Evolutionary conservation across 257 asterid genomes (phyloP).

Genomic region (Fraxinus quadrangulata): DNA sequence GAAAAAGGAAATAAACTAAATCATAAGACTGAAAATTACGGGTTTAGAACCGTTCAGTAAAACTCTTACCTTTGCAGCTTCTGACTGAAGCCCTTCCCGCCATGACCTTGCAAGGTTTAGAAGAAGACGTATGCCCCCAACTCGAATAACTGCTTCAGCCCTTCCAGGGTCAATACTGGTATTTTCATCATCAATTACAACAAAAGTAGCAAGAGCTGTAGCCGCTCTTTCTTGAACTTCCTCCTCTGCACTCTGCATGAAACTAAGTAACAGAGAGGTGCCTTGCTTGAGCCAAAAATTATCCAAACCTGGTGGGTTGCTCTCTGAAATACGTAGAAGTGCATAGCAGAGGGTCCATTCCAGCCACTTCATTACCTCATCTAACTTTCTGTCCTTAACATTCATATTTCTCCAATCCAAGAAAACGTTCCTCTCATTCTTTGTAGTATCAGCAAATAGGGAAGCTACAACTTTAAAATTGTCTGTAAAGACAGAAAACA

Average conservation of each 20-base stretch:
- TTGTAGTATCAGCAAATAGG: constrained; percentile 53
- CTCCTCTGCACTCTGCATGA: constrained; percentile 71
- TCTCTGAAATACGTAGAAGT: constrained; percentile 77
- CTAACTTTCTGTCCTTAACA: constrained; percentile 45
- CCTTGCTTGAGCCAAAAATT: constrained; percentile 86
- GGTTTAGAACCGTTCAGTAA: background rate
- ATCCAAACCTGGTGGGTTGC: constrained; percentile 71
- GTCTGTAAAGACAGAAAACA: constrained; percentile 57
- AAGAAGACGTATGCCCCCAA: constrained; percentile 63
- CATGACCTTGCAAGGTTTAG: constrained; percentile 71
- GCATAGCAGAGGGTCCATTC: constrained; percentile 74
- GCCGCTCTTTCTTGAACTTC: constrained; percentile 94
- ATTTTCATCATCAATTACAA: constrained; percentile 78
- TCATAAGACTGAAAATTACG: background rate
- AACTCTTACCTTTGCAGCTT: constrained; percentile 69
- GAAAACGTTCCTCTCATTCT: constrained; percentile 52
- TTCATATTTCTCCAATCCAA: constrained; percentile 47
- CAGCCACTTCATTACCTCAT: constrained; percentile 66
- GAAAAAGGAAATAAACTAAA: background rate
- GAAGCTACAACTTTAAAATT: constrained; percentile 56
- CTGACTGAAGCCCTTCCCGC: constrained; percentile 84
- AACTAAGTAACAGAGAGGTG: constrained; percentile 56
- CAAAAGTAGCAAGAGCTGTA: constrained; percentile 76
- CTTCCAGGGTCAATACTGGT: constrained; percentile 68
- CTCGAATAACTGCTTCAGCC: constrained; percentile 75